These are phyloP conservation scores for Debaryomyces nepalensis DNA, from an alignment of 1,139 yeast species.

Conservation along the genomic window DNA sequence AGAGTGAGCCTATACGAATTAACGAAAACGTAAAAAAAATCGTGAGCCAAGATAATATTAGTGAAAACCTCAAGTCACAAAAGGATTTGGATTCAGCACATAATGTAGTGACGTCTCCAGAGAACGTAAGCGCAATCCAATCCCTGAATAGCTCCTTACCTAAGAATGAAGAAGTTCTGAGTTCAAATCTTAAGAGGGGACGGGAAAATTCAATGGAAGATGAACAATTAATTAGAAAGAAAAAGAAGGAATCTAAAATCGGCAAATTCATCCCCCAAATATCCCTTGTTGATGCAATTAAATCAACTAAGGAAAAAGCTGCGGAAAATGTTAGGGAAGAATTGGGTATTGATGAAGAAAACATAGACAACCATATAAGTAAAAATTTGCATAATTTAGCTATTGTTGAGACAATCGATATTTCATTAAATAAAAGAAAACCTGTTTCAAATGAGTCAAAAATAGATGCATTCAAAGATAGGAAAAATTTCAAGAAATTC, in stretches of 20 bases:
- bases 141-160: too few relatives aligned
- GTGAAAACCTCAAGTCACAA: too few relatives aligned
- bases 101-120: too few relatives aligned
- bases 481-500: slow-evolving; percentile 46
- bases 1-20: background rate
- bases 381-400: slow-evolving; percentile 30
- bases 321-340: slow-evolving; percentile 31
- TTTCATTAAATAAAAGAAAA: slow-evolving; percentile 21
- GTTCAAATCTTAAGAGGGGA: background rate
- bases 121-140: too few relatives aligned
- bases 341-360: slow-evolving; percentile 29
- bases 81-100: too few relatives aligned
- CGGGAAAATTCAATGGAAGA: background rate
- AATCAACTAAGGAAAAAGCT: slow-evolving; percentile 35
- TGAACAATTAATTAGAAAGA: slow-evolving; percentile 1
- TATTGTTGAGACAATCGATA: slow-evolving; percentile 41
- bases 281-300: slow-evolving; percentile 41
- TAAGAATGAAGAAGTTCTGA: background rate
- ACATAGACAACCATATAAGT: slow-evolving; percentile 11
- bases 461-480: slow-evolving; percentile 22
- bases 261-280: slow-evolving; percentile 24
- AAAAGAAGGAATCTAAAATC: slow-evolving; percentile 13
- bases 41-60: too few relatives aligned
- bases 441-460: slow-evolving; percentile 1
- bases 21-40: slow-evolving; percentile 8